A percentile compares a stretch with the other conserved stretches of the same genome.
phyloP scores from a whole-genome alignment of 306 rosid genomes.

The Cicer yamashitae region DNA sequence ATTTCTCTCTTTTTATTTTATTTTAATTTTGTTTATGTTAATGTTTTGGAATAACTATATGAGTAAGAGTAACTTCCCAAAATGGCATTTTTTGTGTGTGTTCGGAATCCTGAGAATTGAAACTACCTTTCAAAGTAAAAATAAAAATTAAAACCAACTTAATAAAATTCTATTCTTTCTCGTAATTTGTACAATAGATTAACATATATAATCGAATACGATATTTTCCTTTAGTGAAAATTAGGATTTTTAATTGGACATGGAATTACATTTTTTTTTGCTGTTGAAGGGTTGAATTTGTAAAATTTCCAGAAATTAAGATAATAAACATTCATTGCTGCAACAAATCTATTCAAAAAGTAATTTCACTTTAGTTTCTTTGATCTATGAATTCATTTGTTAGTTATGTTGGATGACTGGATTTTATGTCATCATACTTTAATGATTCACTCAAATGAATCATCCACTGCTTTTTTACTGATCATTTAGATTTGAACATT shows the following conservation, averaged over 20 bases:
- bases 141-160: not conserved
- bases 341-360: not conserved
- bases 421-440: not conserved
- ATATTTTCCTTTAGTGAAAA: not conserved
- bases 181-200: not conserved
- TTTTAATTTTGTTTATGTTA: not conserved
- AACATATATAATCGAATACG: not conserved
- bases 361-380: not conserved
- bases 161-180: constrained; percentile 6
- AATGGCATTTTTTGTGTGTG: not conserved
- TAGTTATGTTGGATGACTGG: constrained; percentile 1
- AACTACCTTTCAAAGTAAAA: not conserved
- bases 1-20: not conserved
- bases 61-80: constrained; percentile 27
- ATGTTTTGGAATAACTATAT: not conserved
- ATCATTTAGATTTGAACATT: not conserved
- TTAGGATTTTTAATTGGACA: constrained; percentile 1
- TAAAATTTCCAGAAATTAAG: not conserved
- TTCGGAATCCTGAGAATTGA: not conserved
- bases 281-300: not conserved
- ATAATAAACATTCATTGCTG: not conserved
- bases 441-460: not conserved
- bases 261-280: not conserved
- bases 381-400: not conserved
- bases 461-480: not conserved